phyloP scores from a whole-genome alignment of 257 asterid genomes.

The Linaria vulgaris region DNA sequence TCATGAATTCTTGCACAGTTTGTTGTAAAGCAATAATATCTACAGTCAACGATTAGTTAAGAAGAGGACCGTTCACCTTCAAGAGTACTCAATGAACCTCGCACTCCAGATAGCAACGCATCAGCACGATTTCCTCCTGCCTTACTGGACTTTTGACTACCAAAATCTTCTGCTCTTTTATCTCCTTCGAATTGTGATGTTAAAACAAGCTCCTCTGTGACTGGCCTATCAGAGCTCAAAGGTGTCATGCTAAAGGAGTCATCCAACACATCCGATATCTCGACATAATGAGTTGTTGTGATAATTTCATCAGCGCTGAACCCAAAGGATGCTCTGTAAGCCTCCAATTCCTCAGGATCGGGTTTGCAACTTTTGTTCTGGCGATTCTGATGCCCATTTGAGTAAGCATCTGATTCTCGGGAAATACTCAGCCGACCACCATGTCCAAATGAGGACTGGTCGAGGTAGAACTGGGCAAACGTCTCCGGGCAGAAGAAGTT shows the following conservation, averaged over 20 bases:
- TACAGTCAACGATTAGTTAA: constrained; percentile 3
- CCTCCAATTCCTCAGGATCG: constrained; percentile 93
- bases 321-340: constrained; percentile 97
- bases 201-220: constrained; percentile 38
- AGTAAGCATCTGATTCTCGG: constrained; percentile 76
- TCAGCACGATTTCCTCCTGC: constrained; percentile 37
- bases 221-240: constrained; percentile 39
- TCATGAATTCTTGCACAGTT: neutral
- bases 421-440: constrained; percentile 97
- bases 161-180: constrained; percentile 32
- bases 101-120: constrained; percentile 31
- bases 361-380: constrained; percentile 66
- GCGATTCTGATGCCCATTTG: constrained; percentile 63
- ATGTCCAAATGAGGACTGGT: constrained; percentile 75
- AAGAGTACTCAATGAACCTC: constrained; percentile 29
- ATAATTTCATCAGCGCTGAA: constrained; percentile 98
- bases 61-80: constrained; percentile 43
- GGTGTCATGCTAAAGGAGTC: constrained; percentile 76
- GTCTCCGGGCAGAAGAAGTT: constrained; percentile 98
- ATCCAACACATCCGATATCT: constrained; percentile 75
- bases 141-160: constrained; percentile 45
- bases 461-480: constrained; percentile 92
- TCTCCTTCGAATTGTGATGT: constrained; percentile 37
- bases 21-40: constrained; percentile 2
- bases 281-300: constrained; percentile 79